These are phyloP conservation scores for Ganoderma meredithae DNA, from an alignment of 1,284 basidiomycete genomes.

Conservation along the genomic window DNA sequence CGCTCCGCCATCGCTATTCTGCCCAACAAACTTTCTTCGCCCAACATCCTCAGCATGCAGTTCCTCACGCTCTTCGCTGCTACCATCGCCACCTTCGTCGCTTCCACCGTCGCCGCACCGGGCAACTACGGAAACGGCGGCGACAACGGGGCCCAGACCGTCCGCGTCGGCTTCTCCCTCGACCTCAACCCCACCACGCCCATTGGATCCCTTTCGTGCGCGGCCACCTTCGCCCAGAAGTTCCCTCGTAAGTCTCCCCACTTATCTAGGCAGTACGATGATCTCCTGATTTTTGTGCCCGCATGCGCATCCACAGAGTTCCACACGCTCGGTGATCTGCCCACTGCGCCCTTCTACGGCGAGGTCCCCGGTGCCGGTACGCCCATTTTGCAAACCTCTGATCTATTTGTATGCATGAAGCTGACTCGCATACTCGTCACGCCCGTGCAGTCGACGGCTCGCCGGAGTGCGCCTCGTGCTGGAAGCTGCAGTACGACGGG, in stretches of 20 bases:
- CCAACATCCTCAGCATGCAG: background rate
- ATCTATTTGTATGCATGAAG: background rate
- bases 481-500: background rate
- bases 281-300: background rate
- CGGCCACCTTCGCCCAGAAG: conserved; percentile 1
- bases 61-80: background rate
- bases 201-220: background rate
- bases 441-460: conserved; percentile 1
- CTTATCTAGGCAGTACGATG: background rate
- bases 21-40: background rate
- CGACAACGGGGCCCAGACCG: background rate
- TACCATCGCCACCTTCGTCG: background rate
- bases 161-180: conserved; percentile 5
- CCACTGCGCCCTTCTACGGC: conserved; percentile 4
- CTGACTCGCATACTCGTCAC: background rate
- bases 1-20: background rate
- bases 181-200: conserved; percentile 2
- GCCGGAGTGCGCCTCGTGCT: conserved; percentile 7
- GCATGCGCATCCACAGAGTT: background rate
- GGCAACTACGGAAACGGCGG: background rate
- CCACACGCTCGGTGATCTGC: conserved; percentile 3
- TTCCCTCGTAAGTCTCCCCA: conserved; percentile 1
- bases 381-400: background rate
- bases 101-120: background rate
- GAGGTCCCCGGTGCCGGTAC: conserved; percentile 5